A percentile compares a stretch with the other conserved stretches of the same genome.
phyloP scores from a whole-genome alignment of 2,329 filamentous ascomycete species.

The Colletotrichum paranaense region DNA sequence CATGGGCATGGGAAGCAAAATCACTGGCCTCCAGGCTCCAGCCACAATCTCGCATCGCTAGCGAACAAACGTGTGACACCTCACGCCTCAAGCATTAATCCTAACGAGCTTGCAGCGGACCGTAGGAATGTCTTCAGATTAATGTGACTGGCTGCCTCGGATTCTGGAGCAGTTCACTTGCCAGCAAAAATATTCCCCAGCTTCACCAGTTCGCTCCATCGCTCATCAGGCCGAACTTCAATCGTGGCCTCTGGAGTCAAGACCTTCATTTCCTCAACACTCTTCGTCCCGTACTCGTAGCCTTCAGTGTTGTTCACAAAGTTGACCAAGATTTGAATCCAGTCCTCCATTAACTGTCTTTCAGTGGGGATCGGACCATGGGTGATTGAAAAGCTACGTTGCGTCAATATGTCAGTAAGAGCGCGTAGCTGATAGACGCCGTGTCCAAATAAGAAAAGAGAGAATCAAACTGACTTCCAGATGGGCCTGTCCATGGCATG shows the following conservation, averaged over 20 bases:
- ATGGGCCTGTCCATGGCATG: slow-evolving; percentile 56
- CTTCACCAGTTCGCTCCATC: slow-evolving; percentile 47
- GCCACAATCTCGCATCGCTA: no score
- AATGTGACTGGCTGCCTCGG: neutral
- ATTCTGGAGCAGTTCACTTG: neutral
- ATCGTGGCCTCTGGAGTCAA: slow-evolving; percentile 46
- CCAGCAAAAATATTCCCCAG: slow-evolving; percentile 44
- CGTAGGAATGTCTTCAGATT: neutral
- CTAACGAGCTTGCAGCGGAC: neutral
- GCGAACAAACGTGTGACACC: no score
- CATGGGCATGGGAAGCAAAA: no score
- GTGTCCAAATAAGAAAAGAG: neutral
- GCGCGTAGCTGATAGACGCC: neutral
- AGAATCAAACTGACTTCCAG: slow-evolving; percentile 49
- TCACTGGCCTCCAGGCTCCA: no score
- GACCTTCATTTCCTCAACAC: slow-evolving; percentile 49
- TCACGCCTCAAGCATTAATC: no score
- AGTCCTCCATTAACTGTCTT: slow-evolving; percentile 48
- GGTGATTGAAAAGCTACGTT: slow-evolving; percentile 49
- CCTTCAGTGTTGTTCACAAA: slow-evolving; percentile 47
- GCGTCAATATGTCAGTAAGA: neutral
- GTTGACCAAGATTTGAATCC: slow-evolving; percentile 49
- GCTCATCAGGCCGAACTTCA: slow-evolving; percentile 46
- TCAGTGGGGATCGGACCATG: slow-evolving; percentile 50
- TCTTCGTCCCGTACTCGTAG: slow-evolving; percentile 47